Conservation (phyloP, 2,329 filamentous ascomycete genomes). For the Claviceps spartinae region DNA sequence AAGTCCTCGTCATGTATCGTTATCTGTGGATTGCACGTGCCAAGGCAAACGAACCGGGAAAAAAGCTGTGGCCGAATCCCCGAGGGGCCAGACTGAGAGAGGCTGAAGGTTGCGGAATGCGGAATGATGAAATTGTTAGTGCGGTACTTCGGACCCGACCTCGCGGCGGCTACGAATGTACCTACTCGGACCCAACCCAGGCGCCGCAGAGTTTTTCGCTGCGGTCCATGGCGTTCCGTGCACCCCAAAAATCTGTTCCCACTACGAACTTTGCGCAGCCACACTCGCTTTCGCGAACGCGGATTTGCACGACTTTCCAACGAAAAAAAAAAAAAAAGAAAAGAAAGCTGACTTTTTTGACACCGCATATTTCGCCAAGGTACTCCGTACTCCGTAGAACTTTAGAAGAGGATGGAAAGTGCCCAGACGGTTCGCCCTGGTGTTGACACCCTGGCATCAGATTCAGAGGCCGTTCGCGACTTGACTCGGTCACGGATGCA, state of each 20-base stretch:
- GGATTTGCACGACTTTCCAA: neutral
- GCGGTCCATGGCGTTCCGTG: no score
- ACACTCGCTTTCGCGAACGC: neutral
- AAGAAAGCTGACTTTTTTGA: neutral
- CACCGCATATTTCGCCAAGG: neutral
- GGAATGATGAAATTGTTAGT: slow-evolving; percentile 23
- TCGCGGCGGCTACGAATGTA: slow-evolving; percentile 13
- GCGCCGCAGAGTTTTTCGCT: slow-evolving; percentile 16
- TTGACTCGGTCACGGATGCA: slow-evolving; percentile 14
- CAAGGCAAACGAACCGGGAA: neutral
- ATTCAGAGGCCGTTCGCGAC: slow-evolving; percentile 15
- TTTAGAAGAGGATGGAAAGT: no score
- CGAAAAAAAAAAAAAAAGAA: neutral
- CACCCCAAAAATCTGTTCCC: no score
- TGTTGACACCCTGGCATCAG: no score
- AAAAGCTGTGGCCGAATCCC: neutral
- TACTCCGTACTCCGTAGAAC: neutral
- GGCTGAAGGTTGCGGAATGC: slow-evolving; percentile 7
- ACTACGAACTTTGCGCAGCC: no score
- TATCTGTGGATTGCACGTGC: no score
- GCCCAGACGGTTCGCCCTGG: no score
- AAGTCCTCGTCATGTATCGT: no score
- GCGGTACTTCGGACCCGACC: slow-evolving; percentile 19
- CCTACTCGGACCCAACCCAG: slow-evolving; percentile 15
- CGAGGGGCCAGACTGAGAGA: neutral